These are phyloP conservation scores for Alternaria conjuncta DNA, from an alignment of 2,329 filamentous ascomycete species.

Conservation along the genomic window DNA sequence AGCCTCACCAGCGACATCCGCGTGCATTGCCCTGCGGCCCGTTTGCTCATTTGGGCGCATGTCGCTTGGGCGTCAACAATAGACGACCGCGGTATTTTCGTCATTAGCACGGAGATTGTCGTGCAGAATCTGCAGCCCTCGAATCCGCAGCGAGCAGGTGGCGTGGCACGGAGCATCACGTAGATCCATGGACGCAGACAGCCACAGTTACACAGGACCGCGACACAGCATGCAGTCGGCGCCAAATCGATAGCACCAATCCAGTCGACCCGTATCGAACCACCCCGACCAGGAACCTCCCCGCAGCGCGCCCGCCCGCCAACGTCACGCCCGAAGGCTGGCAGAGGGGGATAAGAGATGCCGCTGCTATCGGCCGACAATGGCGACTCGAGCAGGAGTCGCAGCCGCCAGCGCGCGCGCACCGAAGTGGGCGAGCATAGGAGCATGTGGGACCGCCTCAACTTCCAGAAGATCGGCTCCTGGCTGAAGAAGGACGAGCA, in stretches of 20 bases:
- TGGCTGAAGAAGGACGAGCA: slow-evolving; percentile 51
- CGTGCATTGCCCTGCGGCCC: slow-evolving; percentile 13
- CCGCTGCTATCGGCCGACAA: slow-evolving; percentile 34
- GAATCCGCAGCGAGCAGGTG: not conserved
- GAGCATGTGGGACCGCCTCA: slow-evolving; percentile 47
- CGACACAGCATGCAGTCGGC: slow-evolving; percentile 44
- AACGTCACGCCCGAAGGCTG: slow-evolving; percentile 9
- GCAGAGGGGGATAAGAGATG: slow-evolving; percentile 25
- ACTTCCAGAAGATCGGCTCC: slow-evolving; percentile 49
- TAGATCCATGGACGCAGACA: slow-evolving; percentile 36
- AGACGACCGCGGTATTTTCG: slow-evolving; percentile 7
- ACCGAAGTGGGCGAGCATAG: slow-evolving; percentile 43
- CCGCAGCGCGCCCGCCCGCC: slow-evolving; percentile 13
- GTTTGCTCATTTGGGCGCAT: slow-evolving; percentile 14
- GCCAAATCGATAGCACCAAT: slow-evolving; percentile 38
- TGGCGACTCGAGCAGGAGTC: slow-evolving; percentile 36
- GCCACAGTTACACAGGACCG: slow-evolving; percentile 34
- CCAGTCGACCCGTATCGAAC: slow-evolving; percentile 21
- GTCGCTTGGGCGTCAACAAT: slow-evolving; percentile 40
- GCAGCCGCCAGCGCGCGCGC: slow-evolving; percentile 42
- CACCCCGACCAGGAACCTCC: slow-evolving; percentile 13
- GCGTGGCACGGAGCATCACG: slow-evolving; percentile 19
- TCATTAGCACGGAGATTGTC: slow-evolving; percentile 13
- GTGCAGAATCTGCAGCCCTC: not conserved
- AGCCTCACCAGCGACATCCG: not conserved